Evolutionary conservation across 495 filamentous ascomycete genomes (phyloP), one percentile per base, ranked within the genome.

Genomic region (Talaromyces adpressus): DNA sequence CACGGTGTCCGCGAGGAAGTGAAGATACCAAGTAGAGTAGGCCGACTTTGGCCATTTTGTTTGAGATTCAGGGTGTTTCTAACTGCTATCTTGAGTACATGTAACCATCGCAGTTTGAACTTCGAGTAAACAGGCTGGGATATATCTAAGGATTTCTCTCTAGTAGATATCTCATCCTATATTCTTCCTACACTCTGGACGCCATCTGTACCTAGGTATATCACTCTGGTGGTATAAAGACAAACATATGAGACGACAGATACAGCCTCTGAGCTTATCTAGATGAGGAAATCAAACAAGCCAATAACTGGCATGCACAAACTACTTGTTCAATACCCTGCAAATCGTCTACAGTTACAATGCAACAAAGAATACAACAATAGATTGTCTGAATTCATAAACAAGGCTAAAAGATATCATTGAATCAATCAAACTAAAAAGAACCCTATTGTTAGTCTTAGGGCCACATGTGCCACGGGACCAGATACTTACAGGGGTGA

Each of bases 401-500:
- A 27, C 27, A 29, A 56, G 52, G 52, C 52, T 56, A 56, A 29
- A 23, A 27, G 27, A 56, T 29, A 29, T 58, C 30, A 58, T 36
- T 23, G 18, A 58, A 32, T 34, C 56, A 58, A 58, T 58, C 27
- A 36, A 58, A 58, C 56, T 58, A 39, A 51, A 66, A 16, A 56
- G 16, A 27, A 25, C 18, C 23, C 23, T 62, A 18, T 65, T 36
- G 61, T 65, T 56, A 65, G 64, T 29, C 22, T 39, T 45, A 51
- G 32, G 34, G 27, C 52, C 27, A 34, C 29, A n/a, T 34, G 57
- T 25, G 39, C 12, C 36, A 34, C 2, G 29, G 23, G 56, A 39
- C 36, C 41, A 64, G 30, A 8, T 36, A 73, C 90, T 75, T 84
- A 96, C 92, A 29, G 94, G 94, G 71, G 93, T 97, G 72, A 98